These are phyloP conservation scores for Melampsora larici-populina DNA, from an alignment of 1,284 basidiomycete species.

Conservation along the genomic window DNA sequence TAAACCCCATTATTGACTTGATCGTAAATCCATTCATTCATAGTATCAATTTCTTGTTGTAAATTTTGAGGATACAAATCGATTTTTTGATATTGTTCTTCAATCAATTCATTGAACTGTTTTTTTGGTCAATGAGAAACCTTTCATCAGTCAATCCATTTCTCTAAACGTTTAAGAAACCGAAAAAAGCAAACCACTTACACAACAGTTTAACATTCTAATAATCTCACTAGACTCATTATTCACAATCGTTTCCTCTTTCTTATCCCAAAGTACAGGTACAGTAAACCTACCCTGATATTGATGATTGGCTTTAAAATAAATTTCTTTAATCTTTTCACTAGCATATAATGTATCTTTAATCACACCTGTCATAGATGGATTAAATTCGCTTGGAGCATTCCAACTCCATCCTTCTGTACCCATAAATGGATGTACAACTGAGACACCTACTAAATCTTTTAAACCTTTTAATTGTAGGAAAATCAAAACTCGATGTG, in stretches of 20 bases:
- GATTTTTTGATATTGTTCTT: constrained; percentile 48
- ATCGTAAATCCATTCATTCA: constrained; percentile 82
- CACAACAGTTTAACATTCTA: constrained; percentile 74
- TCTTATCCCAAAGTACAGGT: constrained; percentile 93
- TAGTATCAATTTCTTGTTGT: constrained; percentile 72
- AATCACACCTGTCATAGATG: constrained; percentile 69
- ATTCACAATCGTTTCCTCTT: constrained; percentile 82
- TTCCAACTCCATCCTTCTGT: constrained; percentile 78
- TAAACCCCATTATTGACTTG: constrained; percentile 61
- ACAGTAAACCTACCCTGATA: constrained; percentile 53
- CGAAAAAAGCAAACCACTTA: constrained; percentile 64
- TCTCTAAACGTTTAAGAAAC: too few relatives aligned
- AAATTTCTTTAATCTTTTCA: constrained; percentile 77
- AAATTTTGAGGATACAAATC: constrained; percentile 67
- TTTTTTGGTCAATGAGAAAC: background rate
- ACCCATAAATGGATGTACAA: constrained; percentile 83
- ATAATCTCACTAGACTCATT: constrained; percentile 70
- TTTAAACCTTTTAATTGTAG: constrained; percentile 85
- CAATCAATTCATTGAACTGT: constrained; percentile 46
- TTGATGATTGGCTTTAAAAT: constrained; percentile 68
- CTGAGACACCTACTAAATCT: constrained; percentile 72
- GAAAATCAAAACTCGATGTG: constrained; percentile 81
- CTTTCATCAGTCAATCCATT: too few relatives aligned
- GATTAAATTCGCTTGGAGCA: constrained; percentile 58
- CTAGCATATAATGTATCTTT: constrained; percentile 68